These are phyloP conservation scores for Ocimum tenuiflorum DNA, from an alignment of 257 asterid genomes.

Conservation along the genomic window DNA sequence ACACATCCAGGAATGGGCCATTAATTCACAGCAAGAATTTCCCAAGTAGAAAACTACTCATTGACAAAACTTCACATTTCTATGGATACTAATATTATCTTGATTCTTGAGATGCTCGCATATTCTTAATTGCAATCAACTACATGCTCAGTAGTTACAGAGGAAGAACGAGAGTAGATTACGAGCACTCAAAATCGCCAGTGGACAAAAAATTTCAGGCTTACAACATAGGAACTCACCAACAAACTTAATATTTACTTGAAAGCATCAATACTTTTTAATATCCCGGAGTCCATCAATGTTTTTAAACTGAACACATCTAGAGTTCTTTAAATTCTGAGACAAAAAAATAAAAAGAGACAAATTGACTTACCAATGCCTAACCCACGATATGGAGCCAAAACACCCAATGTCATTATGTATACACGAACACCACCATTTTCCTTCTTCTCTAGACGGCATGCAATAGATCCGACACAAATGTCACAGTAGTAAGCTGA, in stretches of 20 bases:
- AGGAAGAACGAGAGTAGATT: neutral
- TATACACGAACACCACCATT: conserved; percentile 65
- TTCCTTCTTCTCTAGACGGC: conserved; percentile 94
- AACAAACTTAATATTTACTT: neutral
- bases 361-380: conserved; percentile 35
- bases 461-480: conserved; percentile 91
- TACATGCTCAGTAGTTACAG: neutral
- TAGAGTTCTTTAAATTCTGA: neutral
- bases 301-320: neutral
- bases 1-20: conserved; percentile 15
- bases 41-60: neutral
- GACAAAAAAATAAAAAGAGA: conserved; percentile 1
- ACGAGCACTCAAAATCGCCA: too few relatives aligned
- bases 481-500: conserved; percentile 92
- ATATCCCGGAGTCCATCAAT: neutral
- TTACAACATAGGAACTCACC: neutral
- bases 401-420: conserved; percentile 77
- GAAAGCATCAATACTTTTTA: neutral
- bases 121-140: neutral
- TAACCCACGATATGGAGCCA: conserved; percentile 56
- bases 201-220: neutral
- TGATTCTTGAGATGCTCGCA: neutral
- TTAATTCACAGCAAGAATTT: neutral
- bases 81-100: neutral
- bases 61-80: neutral